Evolutionary conservation across 2,329 filamentous ascomycete species (phyloP).

Genomic region (Phyllosticta citrichinensis): DNA sequence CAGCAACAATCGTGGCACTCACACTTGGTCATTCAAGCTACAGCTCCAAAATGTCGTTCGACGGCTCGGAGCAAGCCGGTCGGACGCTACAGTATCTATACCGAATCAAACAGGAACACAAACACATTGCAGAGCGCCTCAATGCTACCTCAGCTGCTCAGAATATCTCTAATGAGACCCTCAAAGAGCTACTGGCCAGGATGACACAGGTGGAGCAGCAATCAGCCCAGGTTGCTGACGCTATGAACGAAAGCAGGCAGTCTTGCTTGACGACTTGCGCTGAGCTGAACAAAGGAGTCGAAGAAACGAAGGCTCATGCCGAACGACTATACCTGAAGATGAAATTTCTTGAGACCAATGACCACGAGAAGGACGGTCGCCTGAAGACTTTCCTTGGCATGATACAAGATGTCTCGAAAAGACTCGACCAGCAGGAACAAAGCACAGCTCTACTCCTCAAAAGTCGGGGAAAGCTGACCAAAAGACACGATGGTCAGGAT

Average conservation of each 20-base stretch:
- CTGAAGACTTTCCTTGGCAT: not conserved
- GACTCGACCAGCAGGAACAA: slow-evolving; percentile 1
- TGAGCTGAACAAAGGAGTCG: not conserved
- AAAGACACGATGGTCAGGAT: not conserved
- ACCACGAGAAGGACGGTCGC: not conserved
- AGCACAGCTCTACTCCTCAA: not conserved
- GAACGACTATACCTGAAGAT: not conserved
- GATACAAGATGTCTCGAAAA: not conserved
- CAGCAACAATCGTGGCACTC: not conserved
- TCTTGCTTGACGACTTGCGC: not conserved
- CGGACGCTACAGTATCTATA: not conserved
- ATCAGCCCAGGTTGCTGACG: not conserved
- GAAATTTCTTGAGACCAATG: not conserved
- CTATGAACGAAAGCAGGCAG: not conserved
- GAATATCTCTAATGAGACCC: not conserved
- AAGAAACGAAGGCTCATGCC: not conserved
- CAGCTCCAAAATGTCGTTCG: not conserved
- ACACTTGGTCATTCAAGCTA: not conserved
- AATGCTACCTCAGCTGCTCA: not conserved
- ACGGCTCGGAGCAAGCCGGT: not conserved
- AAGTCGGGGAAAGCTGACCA: not conserved
- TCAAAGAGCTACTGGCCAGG: not conserved
- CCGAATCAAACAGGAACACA: slow-evolving; percentile 3
- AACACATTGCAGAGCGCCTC: not conserved
- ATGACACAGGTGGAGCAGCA: not conserved